These are phyloP conservation scores for Aureobasidium namibiae DNA, from an alignment of 2,329 filamentous ascomycete species.

Conservation along the genomic window DNA sequence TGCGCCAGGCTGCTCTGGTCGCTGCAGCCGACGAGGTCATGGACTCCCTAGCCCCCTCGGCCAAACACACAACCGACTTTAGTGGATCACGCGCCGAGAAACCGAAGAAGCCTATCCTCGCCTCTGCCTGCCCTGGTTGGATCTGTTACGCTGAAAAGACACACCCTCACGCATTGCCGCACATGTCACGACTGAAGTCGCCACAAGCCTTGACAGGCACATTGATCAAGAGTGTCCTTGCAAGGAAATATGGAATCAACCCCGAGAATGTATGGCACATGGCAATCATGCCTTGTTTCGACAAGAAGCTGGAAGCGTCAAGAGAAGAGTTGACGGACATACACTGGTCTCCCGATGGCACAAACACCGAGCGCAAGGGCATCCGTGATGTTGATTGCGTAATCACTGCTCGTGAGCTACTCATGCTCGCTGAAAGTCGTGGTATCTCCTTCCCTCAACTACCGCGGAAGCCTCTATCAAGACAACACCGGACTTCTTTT, in stretches of 20 bases:
- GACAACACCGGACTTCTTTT: slow-evolving; percentile 49
- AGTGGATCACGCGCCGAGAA: slow-evolving; percentile 32
- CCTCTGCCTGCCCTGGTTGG: slow-evolving; percentile 92
- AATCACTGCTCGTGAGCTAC: slow-evolving; percentile 88
- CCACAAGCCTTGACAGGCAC: slow-evolving; percentile 89
- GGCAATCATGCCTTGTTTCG: slow-evolving; percentile 96
- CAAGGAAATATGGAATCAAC: slow-evolving; percentile 60
- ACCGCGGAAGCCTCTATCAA: slow-evolving; percentile 48
- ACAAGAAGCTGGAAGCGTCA: slow-evolving; percentile 96
- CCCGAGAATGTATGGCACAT: slow-evolving; percentile 87
- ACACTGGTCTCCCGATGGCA: slow-evolving; percentile 51
- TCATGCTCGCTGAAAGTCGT: slow-evolving; percentile 79
- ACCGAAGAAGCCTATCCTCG: slow-evolving; percentile 59
- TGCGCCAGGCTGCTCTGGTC: slow-evolving; percentile 76
- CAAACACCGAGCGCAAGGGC: slow-evolving; percentile 35
- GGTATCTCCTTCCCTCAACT: slow-evolving; percentile 68
- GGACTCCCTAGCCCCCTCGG: slow-evolving; percentile 26
- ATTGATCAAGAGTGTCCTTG: slow-evolving; percentile 77
- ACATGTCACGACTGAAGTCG: slow-evolving; percentile 85
- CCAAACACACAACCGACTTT: slow-evolving; percentile 22
- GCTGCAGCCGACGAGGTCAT: slow-evolving; percentile 41
- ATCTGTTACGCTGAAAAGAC: slow-evolving; percentile 99
- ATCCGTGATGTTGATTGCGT: slow-evolving; percentile 94
- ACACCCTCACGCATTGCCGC: slow-evolving; percentile 83
- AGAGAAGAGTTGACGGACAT: slow-evolving; percentile 81